phyloP scores from a whole-genome alignment of 1,284 basidiomycete genomes.

The Takashimella tepidaria region DNA sequence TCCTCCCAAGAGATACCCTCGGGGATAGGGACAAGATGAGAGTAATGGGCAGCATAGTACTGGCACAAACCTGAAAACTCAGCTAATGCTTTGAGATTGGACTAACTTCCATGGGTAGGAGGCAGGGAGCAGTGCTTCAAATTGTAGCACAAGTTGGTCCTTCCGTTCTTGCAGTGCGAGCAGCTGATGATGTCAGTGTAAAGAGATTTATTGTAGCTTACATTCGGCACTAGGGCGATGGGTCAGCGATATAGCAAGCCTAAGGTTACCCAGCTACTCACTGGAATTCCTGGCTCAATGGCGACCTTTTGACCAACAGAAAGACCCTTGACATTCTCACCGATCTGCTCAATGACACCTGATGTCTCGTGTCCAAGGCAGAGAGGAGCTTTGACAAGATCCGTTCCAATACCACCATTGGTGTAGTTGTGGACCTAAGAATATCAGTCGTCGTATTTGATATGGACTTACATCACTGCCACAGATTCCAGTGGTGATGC shows the following conservation, averaged over 20 bases:
- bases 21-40: slow-evolving; percentile 16
- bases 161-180: slow-evolving; percentile 9
- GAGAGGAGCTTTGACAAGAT: slow-evolving; percentile 34
- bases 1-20: slow-evolving; percentile 15
- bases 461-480: slow-evolving; percentile 9
- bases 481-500: slow-evolving; percentile 25
- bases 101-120: slow-evolving; percentile 9
- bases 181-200: slow-evolving; percentile 1
- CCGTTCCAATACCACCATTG: slow-evolving; percentile 37
- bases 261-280: no score
- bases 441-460: no score
- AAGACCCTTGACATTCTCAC: slow-evolving; percentile 13
- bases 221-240: neutral
- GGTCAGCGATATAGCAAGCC: neutral
- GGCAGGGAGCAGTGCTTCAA: slow-evolving; percentile 9
- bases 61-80: slow-evolving; percentile 17
- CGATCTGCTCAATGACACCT: slow-evolving; percentile 34
- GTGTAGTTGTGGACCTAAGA: slow-evolving; percentile 19
- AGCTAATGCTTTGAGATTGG: neutral
- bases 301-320: slow-evolving; percentile 43
- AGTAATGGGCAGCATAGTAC: slow-evolving; percentile 12
- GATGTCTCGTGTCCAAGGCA: slow-evolving; percentile 45
- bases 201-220: neutral
- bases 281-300: slow-evolving; percentile 38
- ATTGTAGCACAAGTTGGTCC: slow-evolving; percentile 9